Percentiles rank a stretch among this genome's conserved stretches.
These are phyloP conservation scores for Melampsora americana DNA, from an alignment of 1,284 basidiomycete genomes.

Conservation along the genomic window DNA sequence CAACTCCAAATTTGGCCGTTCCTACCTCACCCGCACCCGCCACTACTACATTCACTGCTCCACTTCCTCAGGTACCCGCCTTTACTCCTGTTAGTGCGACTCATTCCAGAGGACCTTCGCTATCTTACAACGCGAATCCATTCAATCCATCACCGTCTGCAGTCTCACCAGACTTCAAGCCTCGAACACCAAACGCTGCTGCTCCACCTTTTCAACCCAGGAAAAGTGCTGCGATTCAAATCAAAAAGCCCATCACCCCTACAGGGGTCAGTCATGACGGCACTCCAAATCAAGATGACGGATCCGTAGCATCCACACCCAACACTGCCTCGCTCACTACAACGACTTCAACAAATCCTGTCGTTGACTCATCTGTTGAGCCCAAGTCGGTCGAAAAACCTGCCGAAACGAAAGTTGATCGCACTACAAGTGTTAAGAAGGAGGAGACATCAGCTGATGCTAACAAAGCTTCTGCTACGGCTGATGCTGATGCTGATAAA, in stretches of 20 bases:
- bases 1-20: conserved; percentile 18
- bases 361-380: neutral
- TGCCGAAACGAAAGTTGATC: neutral
- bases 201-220: conserved; percentile 37
- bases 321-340: neutral
- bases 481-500: neutral
- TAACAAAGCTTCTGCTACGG: conserved; percentile 6
- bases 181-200: conserved; percentile 32
- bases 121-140: conserved; percentile 38
- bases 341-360: neutral
- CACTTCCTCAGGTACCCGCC: neutral
- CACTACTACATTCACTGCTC: conserved; percentile 6
- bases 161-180: conserved; percentile 35
- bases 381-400: neutral
- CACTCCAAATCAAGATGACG: neutral
- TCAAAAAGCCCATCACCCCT: conserved; percentile 41
- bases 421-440: neutral
- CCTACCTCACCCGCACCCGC: conserved; percentile 35
- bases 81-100: conserved; percentile 17
- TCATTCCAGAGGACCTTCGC: conserved; percentile 36
- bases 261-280: neutral
- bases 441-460: neutral
- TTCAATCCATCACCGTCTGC: conserved; percentile 27
- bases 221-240: conserved; percentile 32
- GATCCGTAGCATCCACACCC: neutral